phyloP scores from a whole-genome alignment of 2,329 filamentous ascomycete genomes.

The Paecilomyces formosus region DNA sequence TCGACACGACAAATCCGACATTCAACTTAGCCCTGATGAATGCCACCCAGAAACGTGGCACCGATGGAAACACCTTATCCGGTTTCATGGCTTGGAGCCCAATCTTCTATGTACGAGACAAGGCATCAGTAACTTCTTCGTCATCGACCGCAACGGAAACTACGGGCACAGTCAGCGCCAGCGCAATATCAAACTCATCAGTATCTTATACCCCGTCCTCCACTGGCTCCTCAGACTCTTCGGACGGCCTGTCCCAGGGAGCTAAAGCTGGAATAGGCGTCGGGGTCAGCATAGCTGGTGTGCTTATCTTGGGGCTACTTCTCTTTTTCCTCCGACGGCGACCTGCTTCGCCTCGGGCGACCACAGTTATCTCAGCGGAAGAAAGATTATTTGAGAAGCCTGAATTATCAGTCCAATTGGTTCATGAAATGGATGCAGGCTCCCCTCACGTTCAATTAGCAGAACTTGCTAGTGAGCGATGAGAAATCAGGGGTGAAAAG shows the following conservation, averaged over 20 bases:
- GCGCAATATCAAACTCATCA: background rate
- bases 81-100: background rate
- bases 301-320: background rate
- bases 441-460: background rate
- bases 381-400: background rate
- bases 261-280: background rate
- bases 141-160: no score
- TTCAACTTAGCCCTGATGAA: background rate
- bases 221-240: background rate
- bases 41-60: background rate
- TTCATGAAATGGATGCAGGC: background rate
- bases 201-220: background rate
- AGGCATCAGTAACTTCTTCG: background rate
- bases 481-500: background rate
- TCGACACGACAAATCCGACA: constrained; percentile 12
- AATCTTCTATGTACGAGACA: background rate
- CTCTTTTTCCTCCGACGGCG: background rate
- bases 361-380: background rate
- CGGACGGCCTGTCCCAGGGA: background rate
- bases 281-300: background rate
- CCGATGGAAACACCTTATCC: background rate
- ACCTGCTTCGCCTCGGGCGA: background rate
- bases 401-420: background rate
- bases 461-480: background rate
- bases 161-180: background rate